Conservation (phyloP, 805 yeast species). For the Wickerhamiella siamensis region DNA sequence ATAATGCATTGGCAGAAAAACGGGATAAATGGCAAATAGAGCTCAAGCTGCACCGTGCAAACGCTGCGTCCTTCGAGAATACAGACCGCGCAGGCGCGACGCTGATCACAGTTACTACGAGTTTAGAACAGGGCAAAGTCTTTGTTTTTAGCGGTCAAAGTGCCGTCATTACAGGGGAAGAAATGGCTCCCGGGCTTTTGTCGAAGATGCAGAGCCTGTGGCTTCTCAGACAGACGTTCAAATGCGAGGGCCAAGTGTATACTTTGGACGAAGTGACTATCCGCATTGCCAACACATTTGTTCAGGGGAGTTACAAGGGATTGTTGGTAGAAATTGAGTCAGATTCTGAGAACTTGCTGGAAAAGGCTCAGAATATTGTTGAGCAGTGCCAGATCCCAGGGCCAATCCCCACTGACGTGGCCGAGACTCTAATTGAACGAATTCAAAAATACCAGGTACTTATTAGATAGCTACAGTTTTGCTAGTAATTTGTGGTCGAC, state of each 20-base stretch:
- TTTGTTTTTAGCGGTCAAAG: slow-evolving; percentile 22
- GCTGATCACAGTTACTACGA: slow-evolving; percentile 21
- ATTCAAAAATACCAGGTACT: background rate
- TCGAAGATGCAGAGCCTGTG: slow-evolving; percentile 55
- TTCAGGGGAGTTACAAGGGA: slow-evolving; percentile 64
- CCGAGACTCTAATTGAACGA: background rate
- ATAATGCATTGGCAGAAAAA: slow-evolving; percentile 48
- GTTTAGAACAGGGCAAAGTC: slow-evolving; percentile 21
- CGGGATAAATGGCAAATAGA: slow-evolving; percentile 58
- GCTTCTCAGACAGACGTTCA: slow-evolving; percentile 51
- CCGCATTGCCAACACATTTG: slow-evolving; percentile 54
- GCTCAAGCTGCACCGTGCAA: slow-evolving; percentile 52
- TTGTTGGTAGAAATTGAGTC: slow-evolving; percentile 41
- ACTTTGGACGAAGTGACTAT: slow-evolving; percentile 35
- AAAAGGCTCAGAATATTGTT: slow-evolving; percentile 7
- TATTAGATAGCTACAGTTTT: background rate
- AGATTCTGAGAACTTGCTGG: slow-evolving; percentile 12
- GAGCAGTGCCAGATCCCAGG: slow-evolving; percentile 4
- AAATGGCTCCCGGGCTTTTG: slow-evolving; percentile 40
- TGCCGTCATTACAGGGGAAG: slow-evolving; percentile 36
- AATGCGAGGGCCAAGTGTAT: slow-evolving; percentile 63
- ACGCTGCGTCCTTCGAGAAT: slow-evolving; percentile 29
- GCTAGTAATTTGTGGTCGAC: background rate
- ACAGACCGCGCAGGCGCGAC: slow-evolving; percentile 10
- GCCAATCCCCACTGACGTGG: background rate